These are phyloP conservation scores for Rhamnella rubrinervis DNA, from an alignment of 331 rosid species.

Conservation along the genomic window DNA sequence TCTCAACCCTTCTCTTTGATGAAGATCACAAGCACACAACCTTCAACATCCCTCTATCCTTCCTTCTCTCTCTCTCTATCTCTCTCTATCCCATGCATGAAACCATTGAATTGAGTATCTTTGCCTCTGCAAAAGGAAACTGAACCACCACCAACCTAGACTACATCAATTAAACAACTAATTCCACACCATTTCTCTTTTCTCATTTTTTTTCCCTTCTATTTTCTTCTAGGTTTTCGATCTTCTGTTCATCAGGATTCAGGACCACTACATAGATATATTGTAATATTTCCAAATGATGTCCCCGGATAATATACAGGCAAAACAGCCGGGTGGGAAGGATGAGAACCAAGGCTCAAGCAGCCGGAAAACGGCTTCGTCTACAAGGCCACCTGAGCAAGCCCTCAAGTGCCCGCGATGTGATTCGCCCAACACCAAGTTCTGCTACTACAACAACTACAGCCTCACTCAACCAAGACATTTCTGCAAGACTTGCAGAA, in stretches of 20 bases:
- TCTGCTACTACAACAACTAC: conserved; percentile 98
- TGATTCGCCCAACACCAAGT: conserved; percentile 91
- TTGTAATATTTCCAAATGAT: conserved; percentile 23
- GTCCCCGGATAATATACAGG: conserved; percentile 50
- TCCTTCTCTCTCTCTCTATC: conserved; percentile 29
- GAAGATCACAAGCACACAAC: conserved; percentile 61
- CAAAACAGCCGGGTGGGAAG: conserved; percentile 24
- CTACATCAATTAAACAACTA: conserved; percentile 5
- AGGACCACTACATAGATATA: not conserved
- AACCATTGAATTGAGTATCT: conserved; percentile 53
- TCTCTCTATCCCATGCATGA: conserved; percentile 64
- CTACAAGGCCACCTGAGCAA: conserved; percentile 45
- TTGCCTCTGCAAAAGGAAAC: conserved; percentile 66
- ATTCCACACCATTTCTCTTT: not conserved
- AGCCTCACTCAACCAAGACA: conserved; percentile 93
- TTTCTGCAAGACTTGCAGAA: conserved; percentile 92
- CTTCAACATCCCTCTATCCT: conserved; percentile 35
- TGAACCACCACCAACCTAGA: conserved; percentile 5
- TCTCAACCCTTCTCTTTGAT: conserved; percentile 65
- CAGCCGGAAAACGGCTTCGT: conserved; percentile 39
- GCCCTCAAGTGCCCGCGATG: conserved; percentile 78
- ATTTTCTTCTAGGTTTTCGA: not conserved
- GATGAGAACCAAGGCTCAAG: conserved; percentile 39
- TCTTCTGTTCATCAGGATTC: too few relatives aligned
- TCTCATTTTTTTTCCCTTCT: not conserved